phyloP scores from a whole-genome alignment of 495 filamentous ascomycete genomes.

The Aspergillus saccharolyticus region DNA sequence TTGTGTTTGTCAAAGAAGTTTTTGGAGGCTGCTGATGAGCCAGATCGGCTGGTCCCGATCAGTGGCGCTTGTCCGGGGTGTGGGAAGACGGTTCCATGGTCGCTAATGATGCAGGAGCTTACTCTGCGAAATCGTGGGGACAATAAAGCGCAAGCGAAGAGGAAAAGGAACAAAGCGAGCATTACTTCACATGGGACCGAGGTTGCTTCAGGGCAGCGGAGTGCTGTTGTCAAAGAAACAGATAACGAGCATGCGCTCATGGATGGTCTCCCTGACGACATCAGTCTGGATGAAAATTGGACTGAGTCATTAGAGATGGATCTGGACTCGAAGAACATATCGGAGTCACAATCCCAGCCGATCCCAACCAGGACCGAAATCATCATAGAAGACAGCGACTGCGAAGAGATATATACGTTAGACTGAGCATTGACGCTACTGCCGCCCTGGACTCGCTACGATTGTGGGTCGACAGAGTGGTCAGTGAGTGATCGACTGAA shows the following conservation, averaged over 20 bases:
- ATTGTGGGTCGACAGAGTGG: not conserved
- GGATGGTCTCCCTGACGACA: constrained; percentile 26
- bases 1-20: constrained; percentile 69
- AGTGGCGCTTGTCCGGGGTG: constrained; percentile 72
- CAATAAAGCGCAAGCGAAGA: constrained; percentile 58
- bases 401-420: constrained; percentile 45
- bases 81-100: constrained; percentile 58
- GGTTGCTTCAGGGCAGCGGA: not conserved
- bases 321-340: constrained; percentile 29
- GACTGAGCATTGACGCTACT: constrained; percentile 29
- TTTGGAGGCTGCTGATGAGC: constrained; percentile 38
- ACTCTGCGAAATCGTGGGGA: constrained; percentile 63
- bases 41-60: constrained; percentile 57
- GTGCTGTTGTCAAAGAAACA: constrained; percentile 3
- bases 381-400: constrained; percentile 61
- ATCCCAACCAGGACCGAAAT: constrained; percentile 27
- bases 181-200: not conserved
- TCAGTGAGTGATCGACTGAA: constrained; percentile 36
- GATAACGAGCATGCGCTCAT: constrained; percentile 3
- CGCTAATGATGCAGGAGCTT: constrained; percentile 73
- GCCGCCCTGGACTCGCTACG: not conserved
- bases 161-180: constrained; percentile 48
- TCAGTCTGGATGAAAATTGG: constrained; percentile 35
- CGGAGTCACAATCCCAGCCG: constrained; percentile 12
- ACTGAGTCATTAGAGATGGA: constrained; percentile 29